These are phyloP conservation scores for Exserohilum rostratum DNA, from an alignment of 2,329 filamentous ascomycete species.

Conservation along the genomic window DNA sequence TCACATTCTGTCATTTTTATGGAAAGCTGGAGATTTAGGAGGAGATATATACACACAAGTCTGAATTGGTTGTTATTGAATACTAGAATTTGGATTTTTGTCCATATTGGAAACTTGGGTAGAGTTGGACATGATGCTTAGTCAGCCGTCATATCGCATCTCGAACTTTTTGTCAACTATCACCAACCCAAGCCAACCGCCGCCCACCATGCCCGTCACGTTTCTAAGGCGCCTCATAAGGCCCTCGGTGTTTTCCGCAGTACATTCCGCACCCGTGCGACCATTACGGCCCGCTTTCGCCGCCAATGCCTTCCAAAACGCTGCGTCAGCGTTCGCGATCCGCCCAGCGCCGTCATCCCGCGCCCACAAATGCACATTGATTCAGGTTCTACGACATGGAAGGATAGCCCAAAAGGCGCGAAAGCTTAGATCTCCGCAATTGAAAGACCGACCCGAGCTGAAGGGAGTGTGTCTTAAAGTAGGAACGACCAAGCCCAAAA, in stretches of 20 bases:
- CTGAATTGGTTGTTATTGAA: background rate
- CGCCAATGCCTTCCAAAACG: conserved; percentile 27
- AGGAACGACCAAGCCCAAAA: conserved; percentile 93
- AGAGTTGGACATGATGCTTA: conserved; percentile 6
- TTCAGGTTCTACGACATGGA: conserved; percentile 68
- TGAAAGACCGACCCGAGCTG: conserved; percentile 77
- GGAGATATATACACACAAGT: too few relatives aligned
- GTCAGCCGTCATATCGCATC: conserved; percentile 15
- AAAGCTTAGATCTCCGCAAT: conserved; percentile 85
- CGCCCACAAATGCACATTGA: conserved; percentile 54
- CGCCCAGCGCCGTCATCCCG: conserved; percentile 50
- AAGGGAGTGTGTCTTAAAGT: conserved; percentile 98
- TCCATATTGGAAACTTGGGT: background rate
- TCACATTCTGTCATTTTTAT: too few relatives aligned
- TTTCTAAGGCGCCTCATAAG: conserved; percentile 49
- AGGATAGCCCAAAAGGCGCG: conserved; percentile 80
- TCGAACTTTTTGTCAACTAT: conserved; percentile 17
- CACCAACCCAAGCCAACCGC: conserved; percentile 3
- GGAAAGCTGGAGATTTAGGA: too few relatives aligned
- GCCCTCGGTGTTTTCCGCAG: conserved; percentile 32
- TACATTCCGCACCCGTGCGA: conserved; percentile 22
- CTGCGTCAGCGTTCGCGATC: conserved; percentile 24
- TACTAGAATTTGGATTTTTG: background rate
- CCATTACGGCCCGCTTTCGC: conserved; percentile 27
- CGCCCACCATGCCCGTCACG: conserved; percentile 47